Percentiles rank a stretch among this genome's conserved stretches.
phyloP scores from a whole-genome alignment of 805 yeast species.

The Saccharomyces kudriavzevii region DNA sequence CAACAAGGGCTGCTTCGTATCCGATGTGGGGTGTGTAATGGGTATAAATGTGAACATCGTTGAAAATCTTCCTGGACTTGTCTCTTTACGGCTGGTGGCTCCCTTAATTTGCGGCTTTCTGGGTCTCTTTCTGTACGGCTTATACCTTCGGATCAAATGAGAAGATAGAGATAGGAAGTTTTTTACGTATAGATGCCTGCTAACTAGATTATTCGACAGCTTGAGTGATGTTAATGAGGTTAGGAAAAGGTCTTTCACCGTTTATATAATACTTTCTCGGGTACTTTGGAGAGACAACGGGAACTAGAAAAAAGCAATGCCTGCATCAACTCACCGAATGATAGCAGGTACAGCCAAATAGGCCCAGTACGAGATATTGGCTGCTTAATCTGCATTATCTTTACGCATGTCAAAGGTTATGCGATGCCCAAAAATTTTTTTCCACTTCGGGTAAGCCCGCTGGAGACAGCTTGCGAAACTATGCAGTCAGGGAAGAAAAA shows the following conservation, averaged over 20 bases:
- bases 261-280: not conserved
- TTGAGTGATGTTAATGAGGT: not conserved
- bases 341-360: not conserved
- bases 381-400: not conserved
- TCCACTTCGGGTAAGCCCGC: not conserved
- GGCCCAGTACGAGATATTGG: not conserved
- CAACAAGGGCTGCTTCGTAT: constrained; percentile 49
- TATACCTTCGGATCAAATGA: not conserved
- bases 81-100: not conserved
- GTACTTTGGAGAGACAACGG: not conserved
- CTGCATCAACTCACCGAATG: not conserved
- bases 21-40: constrained; percentile 55
- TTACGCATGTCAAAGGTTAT: not conserved
- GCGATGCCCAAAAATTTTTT: not conserved
- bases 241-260: not conserved
- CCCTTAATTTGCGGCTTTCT: not conserved
- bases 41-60: constrained; percentile 45
- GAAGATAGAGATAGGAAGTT: not conserved
- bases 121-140: not conserved
- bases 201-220: not conserved
- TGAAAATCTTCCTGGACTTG: constrained; percentile 2
- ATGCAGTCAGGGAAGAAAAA: not conserved
- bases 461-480: not conserved
- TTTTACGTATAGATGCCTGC: not conserved
- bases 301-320: not conserved